phyloP scores from a whole-genome alignment of 371 early-diverging fungal species.

The Lichtheimia corymbifera region DNA sequence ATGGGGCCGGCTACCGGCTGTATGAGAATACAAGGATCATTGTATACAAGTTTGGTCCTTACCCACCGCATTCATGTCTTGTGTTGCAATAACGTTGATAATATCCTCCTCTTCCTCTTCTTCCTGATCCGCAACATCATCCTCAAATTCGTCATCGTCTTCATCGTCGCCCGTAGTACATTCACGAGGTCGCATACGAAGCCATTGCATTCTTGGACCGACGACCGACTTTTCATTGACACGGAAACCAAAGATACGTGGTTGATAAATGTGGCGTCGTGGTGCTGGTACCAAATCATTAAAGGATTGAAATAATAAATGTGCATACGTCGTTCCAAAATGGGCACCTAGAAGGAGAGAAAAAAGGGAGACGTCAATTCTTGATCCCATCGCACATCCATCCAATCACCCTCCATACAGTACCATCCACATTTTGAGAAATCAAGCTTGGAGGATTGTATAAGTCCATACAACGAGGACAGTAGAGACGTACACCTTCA shows the following conservation, averaged over 20 bases:
- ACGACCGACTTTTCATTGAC: conserved; percentile 56
- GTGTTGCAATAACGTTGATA: conserved; percentile 4
- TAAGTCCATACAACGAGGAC: conserved; percentile 85
- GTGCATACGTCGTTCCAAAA: conserved; percentile 96
- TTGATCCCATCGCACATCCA: neutral
- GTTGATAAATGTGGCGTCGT: conserved; percentile 61
- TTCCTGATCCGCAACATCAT: conserved; percentile 21
- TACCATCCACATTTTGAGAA: conserved; percentile 82
- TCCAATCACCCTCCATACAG: neutral
- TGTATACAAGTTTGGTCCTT: conserved; percentile 5
- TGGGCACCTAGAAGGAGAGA: conserved; percentile 69
- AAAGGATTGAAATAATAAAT: conserved; percentile 85
- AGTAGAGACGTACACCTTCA: conserved; percentile 74
- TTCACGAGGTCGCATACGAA: conserved; percentile 58
- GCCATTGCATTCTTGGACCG: conserved; percentile 81
- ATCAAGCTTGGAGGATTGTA: conserved; percentile 82
- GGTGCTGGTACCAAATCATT: conserved; percentile 71
- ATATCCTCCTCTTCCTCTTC: conserved; percentile 13
- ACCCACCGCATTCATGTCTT: conserved; percentile 16
- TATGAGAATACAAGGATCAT: conserved; percentile 4
- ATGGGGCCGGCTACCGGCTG: conserved; percentile 11
- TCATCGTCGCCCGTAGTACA: conserved; percentile 34
- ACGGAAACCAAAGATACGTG: conserved; percentile 83
- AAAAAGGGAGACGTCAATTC: neutral
- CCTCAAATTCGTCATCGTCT: conserved; percentile 33